Evolutionary conservation across 495 filamentous ascomycete species (phyloP).

Genomic region (Pyronema domesticum): DNA sequence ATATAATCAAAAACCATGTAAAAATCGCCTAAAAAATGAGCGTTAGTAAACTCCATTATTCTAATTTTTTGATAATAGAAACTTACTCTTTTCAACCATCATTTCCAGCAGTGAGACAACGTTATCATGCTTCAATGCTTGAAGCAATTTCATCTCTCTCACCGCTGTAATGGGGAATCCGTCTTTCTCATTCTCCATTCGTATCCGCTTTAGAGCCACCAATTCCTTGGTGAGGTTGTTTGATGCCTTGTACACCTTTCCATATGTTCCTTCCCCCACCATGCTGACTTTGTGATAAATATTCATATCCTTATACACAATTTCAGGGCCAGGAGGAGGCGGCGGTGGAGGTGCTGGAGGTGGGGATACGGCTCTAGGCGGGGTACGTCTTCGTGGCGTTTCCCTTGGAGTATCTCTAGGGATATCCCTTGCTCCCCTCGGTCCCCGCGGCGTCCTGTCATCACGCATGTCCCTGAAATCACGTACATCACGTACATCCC

Average conservation of each 20-base stretch:
- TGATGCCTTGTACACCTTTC: conserved; percentile 91
- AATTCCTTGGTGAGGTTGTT: conserved; percentile 83
- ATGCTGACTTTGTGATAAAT: conserved; percentile 24
- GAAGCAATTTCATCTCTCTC: conserved; percentile 88
- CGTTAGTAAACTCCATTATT: not conserved
- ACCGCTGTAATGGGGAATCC: conserved; percentile 96
- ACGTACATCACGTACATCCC: not conserved
- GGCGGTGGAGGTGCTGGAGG: conserved; percentile 6
- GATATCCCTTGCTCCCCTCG: not conserved
- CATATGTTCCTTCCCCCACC: conserved; percentile 25
- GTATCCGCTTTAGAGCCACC: conserved; percentile 84
- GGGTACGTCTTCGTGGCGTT: conserved; percentile 1
- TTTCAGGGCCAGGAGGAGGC: conserved; percentile 6
- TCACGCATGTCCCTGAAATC: not conserved
- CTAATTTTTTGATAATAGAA: not conserved
- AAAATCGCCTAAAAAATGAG: conserved; percentile 40
- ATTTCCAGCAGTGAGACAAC: conserved; percentile 80
- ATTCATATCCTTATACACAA: conserved; percentile 16
- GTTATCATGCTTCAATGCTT: conserved; percentile 80
- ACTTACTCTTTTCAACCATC: conserved; percentile 79
- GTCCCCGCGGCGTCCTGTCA: not conserved
- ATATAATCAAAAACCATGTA: conserved; percentile 99
- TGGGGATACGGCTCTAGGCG: not conserved
- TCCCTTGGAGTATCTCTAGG: conserved; percentile 7
- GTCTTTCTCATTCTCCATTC: conserved; percentile 93